Evolutionary conservation across 1,284 basidiomycete species (phyloP), one percentile per base, ranked within the genome.

Genomic region (Irpex rosettiformis): DNA sequence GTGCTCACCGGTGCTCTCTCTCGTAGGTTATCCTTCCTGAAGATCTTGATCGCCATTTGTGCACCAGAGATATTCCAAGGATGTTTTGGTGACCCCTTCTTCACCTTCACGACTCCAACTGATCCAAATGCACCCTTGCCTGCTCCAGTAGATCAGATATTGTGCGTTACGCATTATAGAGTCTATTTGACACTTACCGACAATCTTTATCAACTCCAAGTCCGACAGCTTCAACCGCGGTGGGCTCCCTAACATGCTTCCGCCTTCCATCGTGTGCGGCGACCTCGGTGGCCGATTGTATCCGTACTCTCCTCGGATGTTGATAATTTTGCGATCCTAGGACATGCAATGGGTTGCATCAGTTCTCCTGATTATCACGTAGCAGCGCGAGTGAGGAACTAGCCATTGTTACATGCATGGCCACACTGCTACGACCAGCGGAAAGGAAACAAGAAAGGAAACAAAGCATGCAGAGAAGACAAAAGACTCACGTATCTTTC

Each of bases 31-130:
- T 40, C 27, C 54, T 59, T 59, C 2, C 25, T 28, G 30, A 59
- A 11, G 8, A 51, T 24, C 40, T 59, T 59, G 2, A 59, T 13
- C 18, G 58, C 58, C 37, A 60, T n/a, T 29, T 57, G 49, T 13
- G 51, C 37, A 11, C 43, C 24, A 16, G 13, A 13, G 8, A 54
- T 21, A 21, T 60, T 55, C 4, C 45, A 22, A 6, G 24, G 18
- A 30, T 60, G 55, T 10, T n/a, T 16, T 4, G 18, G 27, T 7
- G 30, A 18, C 22, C 51, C 56, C 24, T 21, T 29, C 22, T 24
- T 28, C 13, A 42, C 52, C 22, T 49, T 45, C 33, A 55, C 56
- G 21, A 52, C 59, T 8, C 11, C 21, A 13, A 57, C 59, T 10
- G 22, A 3, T 7, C 59, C 59, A 30, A 49, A 57, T n/a, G 42